Conservation (phyloP, 345 rosid genomes). For the Eucalyptus pumila region DNA sequence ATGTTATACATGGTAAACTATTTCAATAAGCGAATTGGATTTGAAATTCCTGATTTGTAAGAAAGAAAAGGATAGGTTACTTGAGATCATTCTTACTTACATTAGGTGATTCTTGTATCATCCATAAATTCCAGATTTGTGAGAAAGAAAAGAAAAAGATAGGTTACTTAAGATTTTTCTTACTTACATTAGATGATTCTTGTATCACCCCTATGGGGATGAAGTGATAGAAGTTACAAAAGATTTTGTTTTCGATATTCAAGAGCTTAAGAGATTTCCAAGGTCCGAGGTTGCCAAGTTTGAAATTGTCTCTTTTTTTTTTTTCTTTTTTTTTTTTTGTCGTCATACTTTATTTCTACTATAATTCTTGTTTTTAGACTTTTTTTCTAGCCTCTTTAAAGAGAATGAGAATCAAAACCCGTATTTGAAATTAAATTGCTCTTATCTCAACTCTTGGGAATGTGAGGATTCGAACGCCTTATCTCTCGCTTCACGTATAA, state of each 20-base stretch:
- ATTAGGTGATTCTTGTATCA: not conserved
- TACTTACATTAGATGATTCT: not conserved
- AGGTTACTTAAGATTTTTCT: not conserved
- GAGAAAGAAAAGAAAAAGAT: not conserved
- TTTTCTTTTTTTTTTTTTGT: accelerated
- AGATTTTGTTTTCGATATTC: not conserved
- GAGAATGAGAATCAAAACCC: accelerated
- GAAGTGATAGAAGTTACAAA: not conserved
- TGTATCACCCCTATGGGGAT: not conserved
- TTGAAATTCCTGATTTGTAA: not conserved
- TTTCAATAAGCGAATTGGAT: not conserved
- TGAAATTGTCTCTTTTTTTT: not conserved
- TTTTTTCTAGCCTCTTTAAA: accelerated
- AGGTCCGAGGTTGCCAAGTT: not conserved
- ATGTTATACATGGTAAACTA: not conserved
- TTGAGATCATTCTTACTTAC: not conserved
- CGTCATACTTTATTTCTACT: accelerated
- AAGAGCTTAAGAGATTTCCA: not conserved
- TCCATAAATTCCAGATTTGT: not conserved
- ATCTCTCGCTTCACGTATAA: accelerated
- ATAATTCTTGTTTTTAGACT: accelerated
- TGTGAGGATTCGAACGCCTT: accelerated
- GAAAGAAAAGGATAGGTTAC: not conserved
- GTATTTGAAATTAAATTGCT: accelerated
- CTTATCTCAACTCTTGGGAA: accelerated